Evolutionary conservation across 768 basidiomycete genomes (phyloP).

Genomic region (Tulasnella sp.): DNA sequence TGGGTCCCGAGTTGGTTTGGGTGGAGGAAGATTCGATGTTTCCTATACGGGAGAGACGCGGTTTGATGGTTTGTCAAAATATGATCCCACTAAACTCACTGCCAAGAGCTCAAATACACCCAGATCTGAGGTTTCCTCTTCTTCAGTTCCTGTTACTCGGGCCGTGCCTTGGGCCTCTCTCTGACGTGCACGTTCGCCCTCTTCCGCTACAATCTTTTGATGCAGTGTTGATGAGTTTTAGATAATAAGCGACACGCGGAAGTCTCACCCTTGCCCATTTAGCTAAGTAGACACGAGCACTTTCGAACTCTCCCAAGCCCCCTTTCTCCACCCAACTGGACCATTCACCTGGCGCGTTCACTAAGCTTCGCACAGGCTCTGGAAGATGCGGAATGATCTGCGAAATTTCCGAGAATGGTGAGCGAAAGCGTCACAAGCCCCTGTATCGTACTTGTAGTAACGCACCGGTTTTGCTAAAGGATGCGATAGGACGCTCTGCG

Average conservation of each 20-base stretch:
- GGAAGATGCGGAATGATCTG: conserved; percentile 86
- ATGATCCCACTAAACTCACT: no score
- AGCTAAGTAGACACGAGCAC: conserved; percentile 90
- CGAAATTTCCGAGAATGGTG: neutral
- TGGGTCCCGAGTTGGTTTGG: conserved; percentile 74
- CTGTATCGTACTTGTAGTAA: no score
- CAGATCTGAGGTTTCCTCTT: conserved; percentile 60
- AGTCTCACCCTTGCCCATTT: conserved; percentile 67
- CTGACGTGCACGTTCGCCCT: conserved; percentile 81
- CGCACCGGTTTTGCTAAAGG: conserved; percentile 74
- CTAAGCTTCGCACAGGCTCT: conserved; percentile 82
- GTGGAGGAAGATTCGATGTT: conserved; percentile 61
- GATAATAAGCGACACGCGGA: neutral
- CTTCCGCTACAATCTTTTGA: conserved; percentile 74
- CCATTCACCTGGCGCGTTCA: conserved; percentile 81
- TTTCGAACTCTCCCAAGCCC: conserved; percentile 92
- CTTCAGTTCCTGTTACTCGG: conserved; percentile 33
- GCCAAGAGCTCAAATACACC: conserved; percentile 75
- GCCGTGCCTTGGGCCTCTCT: conserved; percentile 66
- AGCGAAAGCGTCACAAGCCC: neutral
- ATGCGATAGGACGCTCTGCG: conserved; percentile 90
- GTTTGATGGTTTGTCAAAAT: no score
- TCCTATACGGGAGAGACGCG: conserved; percentile 15
- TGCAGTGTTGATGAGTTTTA: neutral
- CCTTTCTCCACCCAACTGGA: conserved; percentile 88